Evolutionary conservation across 805 yeast genomes (phyloP).

Genomic region (Spencermartinsiella europaea): DNA sequence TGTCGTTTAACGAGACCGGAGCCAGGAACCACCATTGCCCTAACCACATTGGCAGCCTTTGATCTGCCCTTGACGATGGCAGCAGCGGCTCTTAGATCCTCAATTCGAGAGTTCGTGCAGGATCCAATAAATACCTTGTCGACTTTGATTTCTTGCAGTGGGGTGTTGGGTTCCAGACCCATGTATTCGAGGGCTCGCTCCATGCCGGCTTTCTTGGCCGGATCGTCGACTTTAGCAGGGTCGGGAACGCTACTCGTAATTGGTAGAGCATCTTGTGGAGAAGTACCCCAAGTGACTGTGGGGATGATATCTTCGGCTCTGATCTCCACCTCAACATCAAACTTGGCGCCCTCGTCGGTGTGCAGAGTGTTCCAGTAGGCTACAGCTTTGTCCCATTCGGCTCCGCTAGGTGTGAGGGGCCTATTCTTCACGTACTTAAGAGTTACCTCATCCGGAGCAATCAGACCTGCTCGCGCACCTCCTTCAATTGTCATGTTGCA

Average conservation of each 20-base stretch:
- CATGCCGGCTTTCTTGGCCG: conserved; percentile 75
- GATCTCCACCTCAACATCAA: conserved; percentile 78
- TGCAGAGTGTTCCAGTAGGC: conserved; percentile 84
- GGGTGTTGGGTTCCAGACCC: conserved; percentile 83
- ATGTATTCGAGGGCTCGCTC: conserved; percentile 88
- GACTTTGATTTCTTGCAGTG: conserved; percentile 64
- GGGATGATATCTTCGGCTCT: conserved; percentile 84
- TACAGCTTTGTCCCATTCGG: conserved; percentile 92
- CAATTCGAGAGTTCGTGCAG: conserved; percentile 96
- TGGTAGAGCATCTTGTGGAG: conserved; percentile 98
- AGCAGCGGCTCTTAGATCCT: conserved; percentile 95
- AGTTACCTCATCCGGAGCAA: conserved; percentile 88
- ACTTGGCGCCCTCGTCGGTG: conserved; percentile 85
- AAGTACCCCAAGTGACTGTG: conserved; percentile 98
- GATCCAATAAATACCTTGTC: conserved; percentile 98
- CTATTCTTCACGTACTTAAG: conserved; percentile 86
- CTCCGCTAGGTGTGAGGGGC: conserved; percentile 92
- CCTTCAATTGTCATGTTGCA: conserved; percentile 99
- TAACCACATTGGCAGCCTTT: conserved; percentile 71
- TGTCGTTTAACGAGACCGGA: conserved; percentile 90
- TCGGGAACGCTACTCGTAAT: conserved; percentile 88
- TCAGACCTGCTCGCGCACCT: conserved; percentile 99
- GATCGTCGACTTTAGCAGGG: conserved; percentile 59
- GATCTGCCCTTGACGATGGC: conserved; percentile 84
- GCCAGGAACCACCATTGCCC: conserved; percentile 91